Evolutionary conservation across 2,329 filamentous ascomycete genomes (phyloP).

Genomic region (Exophiala calicioides): DNA sequence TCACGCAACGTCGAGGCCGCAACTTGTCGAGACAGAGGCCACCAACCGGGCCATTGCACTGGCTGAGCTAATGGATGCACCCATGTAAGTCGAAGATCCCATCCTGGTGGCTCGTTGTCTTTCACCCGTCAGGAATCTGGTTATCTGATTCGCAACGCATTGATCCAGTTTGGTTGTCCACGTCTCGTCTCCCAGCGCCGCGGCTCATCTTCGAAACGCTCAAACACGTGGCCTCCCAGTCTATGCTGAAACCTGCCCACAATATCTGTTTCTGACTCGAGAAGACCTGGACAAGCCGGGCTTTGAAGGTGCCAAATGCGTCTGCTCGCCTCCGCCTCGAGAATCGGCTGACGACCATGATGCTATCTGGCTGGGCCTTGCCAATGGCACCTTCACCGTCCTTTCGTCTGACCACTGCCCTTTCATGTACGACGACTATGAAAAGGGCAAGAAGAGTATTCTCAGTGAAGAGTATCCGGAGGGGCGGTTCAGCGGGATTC

Average conservation of each 20-base stretch:
- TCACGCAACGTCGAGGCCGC: slow-evolving; percentile 50
- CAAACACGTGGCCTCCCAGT: slow-evolving; percentile 55
- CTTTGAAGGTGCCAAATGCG: slow-evolving; percentile 53
- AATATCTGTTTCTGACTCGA: slow-evolving; percentile 60
- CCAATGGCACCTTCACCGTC: slow-evolving; percentile 57
- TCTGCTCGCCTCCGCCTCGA: slow-evolving; percentile 55
- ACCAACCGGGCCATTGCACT: slow-evolving; percentile 50
- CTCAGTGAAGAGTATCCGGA: slow-evolving; percentile 48
- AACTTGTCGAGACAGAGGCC: slow-evolving; percentile 52
- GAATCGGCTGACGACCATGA: slow-evolving; percentile 52
- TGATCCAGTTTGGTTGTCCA: slow-evolving; percentile 50
- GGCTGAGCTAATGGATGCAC: slow-evolving; percentile 52
- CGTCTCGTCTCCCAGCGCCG: slow-evolving; percentile 51
- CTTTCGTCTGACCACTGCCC: slow-evolving; percentile 55
- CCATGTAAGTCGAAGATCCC: slow-evolving; percentile 38
- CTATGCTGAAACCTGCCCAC: slow-evolving; percentile 60
- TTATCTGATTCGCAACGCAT: not conserved
- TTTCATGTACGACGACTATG: slow-evolving; percentile 52
- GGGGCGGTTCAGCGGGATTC: slow-evolving; percentile 57
- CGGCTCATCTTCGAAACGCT: slow-evolving; percentile 52
- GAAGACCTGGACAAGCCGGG: slow-evolving; percentile 45
- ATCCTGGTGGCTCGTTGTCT: not conserved
- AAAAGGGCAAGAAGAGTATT: slow-evolving; percentile 51
- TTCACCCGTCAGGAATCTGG: not conserved
- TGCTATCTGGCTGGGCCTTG: slow-evolving; percentile 54